Conservation (phyloP, 495 filamentous ascomycete genomes). For the Trichoderma asperelloides region DNA sequence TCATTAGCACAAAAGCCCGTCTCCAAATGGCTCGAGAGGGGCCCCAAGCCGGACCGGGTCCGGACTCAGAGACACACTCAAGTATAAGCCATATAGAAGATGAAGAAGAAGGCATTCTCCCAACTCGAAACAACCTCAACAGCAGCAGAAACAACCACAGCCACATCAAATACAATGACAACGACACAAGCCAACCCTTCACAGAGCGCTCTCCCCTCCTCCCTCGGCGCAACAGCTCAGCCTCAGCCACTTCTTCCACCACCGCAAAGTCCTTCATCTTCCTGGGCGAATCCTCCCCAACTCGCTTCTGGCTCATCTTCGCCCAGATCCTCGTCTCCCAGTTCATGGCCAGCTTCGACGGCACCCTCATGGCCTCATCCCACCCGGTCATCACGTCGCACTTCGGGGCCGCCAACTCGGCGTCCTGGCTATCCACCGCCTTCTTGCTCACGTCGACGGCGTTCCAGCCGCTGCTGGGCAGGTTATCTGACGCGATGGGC, state of each 20-base stretch:
- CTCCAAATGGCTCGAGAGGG: neutral
- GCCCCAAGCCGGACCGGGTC: neutral
- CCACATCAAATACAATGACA: neutral
- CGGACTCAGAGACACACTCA: neutral
- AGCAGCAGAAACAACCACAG: neutral
- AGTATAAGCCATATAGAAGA: neutral
- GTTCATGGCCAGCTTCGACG: constrained; percentile 53
- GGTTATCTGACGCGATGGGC: constrained; percentile 64
- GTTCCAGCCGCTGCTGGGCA: constrained; percentile 64
- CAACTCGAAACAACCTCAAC: neutral
- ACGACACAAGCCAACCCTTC: neutral
- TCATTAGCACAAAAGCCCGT: neutral
- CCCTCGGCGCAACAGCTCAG: neutral
- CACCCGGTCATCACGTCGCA: constrained; percentile 77
- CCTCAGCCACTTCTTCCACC: neutral
- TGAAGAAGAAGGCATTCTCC: neutral
- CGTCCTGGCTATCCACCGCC: constrained; percentile 73
- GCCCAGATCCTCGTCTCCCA: constrained; percentile 26
- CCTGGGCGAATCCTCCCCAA: constrained; percentile 25
- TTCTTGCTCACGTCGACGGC: constrained; percentile 70
- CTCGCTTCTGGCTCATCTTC: constrained; percentile 33
- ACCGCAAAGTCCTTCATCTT: constrained; percentile 17
- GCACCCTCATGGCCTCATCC: constrained; percentile 71
- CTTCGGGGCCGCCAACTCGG: constrained; percentile 64
- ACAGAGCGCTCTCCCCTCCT: neutral